Percentiles rank a stretch among this genome's conserved stretches.
These are phyloP conservation scores for Trichoderma asperellum DNA, from an alignment of 2,329 filamentous ascomycete species.

Conservation along the genomic window DNA sequence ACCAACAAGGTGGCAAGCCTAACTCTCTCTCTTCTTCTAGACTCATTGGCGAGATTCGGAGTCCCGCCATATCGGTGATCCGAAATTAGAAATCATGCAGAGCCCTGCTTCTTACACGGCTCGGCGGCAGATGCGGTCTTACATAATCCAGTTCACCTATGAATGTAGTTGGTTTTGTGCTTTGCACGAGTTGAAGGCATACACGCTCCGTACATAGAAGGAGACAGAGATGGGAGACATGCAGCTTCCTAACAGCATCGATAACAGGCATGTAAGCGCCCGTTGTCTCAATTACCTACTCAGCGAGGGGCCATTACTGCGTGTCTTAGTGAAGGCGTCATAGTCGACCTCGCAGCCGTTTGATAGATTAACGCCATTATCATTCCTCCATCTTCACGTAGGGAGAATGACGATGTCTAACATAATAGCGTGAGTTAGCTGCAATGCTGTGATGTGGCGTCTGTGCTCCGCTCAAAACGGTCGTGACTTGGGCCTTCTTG, in stretches of 20 bases:
- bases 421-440: neutral
- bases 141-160: conserved; percentile 7
- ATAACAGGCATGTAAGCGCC: conserved; percentile 15
- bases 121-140: conserved; percentile 8
- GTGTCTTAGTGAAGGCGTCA: conserved; percentile 8
- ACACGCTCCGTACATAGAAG: neutral
- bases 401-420: neutral
- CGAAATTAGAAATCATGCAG: conserved; percentile 26
- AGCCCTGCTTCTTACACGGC: neutral
- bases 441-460: neutral
- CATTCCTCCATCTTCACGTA: neutral
- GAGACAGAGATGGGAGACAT: conserved; percentile 1
- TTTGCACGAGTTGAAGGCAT: neutral
- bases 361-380: neutral
- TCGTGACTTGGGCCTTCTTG: neutral
- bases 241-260: neutral
- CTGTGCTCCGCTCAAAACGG: neutral
- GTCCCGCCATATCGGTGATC: conserved; percentile 18
- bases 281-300: neutral
- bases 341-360: neutral
- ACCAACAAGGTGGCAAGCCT: conserved; percentile 11
- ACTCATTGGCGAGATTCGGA: conserved; percentile 19
- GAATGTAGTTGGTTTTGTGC: conserved; percentile 1
- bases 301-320: neutral
- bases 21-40: conserved; percentile 5